Percentiles rank a stretch among this genome's conserved stretches.
Conservation (phyloP, 1,284 basidiomycete species). For the Retiboletus flavoniger region DNA sequence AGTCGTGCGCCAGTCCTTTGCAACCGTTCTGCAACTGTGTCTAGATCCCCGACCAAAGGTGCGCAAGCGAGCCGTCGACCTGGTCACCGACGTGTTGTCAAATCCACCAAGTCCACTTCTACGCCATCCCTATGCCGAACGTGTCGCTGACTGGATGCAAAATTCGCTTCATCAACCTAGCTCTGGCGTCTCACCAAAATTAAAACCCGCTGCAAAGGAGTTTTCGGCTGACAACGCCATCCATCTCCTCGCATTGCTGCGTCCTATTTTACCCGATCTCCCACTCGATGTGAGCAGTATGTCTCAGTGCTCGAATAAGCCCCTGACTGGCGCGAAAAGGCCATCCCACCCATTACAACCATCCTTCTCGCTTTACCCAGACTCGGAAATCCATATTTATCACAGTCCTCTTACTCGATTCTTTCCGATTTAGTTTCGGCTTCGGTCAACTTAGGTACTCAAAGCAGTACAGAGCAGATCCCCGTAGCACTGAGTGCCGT, state of each 20-base stretch:
- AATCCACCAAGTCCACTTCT: slow-evolving; percentile 74
- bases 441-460: slow-evolving; percentile 38
- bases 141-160: slow-evolving; percentile 78
- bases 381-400: slow-evolving; percentile 81
- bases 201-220: slow-evolving; percentile 56
- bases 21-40: slow-evolving; percentile 77
- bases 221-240: slow-evolving; percentile 74
- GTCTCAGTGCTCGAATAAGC: slow-evolving; percentile 9
- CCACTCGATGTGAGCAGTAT: slow-evolving; percentile 57
- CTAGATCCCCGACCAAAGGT: slow-evolving; percentile 93
- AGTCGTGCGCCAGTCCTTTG: slow-evolving; percentile 74
- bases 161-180: slow-evolving; percentile 66
- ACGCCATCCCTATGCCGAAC: slow-evolving; percentile 83
- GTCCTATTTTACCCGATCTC: slow-evolving; percentile 62
- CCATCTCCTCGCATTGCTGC: slow-evolving; percentile 75
- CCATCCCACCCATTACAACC: slow-evolving; percentile 65
- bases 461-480: slow-evolving; percentile 55
- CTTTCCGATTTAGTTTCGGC: slow-evolving; percentile 72
- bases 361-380: slow-evolving; percentile 77
- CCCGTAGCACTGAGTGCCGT: slow-evolving; percentile 73
- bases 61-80: slow-evolving; percentile 85
- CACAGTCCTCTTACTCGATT: slow-evolving; percentile 78
- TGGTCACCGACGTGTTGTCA: slow-evolving; percentile 73
- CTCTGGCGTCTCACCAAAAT: slow-evolving; percentile 57
- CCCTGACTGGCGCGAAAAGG: slow-evolving; percentile 43